Conservation (phyloP, 169 alveolate species). For the Blepharisma undulans region DNA sequence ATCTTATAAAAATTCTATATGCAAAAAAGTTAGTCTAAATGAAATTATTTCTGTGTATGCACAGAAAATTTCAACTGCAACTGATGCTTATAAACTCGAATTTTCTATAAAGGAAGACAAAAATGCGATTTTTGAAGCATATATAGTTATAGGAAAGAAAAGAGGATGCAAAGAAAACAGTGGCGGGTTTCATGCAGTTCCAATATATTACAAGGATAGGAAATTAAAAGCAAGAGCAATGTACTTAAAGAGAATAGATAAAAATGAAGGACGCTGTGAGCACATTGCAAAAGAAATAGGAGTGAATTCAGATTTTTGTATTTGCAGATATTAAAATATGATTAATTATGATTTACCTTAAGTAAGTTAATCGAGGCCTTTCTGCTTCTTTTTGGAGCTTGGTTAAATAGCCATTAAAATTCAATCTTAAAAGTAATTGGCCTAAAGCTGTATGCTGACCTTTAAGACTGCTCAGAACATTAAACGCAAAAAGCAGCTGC, state of each 20-base stretch:
- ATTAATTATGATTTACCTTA: background rate
- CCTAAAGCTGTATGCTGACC: slow-evolving; percentile 51
- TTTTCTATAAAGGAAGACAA: slow-evolving; percentile 21
- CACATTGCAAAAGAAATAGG: background rate
- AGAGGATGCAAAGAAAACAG: background rate
- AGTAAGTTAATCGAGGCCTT: background rate
- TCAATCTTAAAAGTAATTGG: slow-evolving; percentile 48
- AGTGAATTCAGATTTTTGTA: background rate
- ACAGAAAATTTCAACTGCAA: background rate
- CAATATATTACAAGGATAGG: background rate
- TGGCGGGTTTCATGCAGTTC: background rate
- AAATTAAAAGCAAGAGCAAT: background rate
- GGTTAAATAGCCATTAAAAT: slow-evolving; percentile 37
- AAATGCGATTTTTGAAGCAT: slow-evolving; percentile 8
- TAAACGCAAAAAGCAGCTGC: slow-evolving; percentile 28
- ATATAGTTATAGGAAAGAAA: background rate
- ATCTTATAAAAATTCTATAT: background rate
- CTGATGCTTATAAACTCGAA: background rate
- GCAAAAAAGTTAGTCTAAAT: slow-evolving; percentile 13
- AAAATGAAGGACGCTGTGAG: slow-evolving; percentile 9
- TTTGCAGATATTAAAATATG: background rate
- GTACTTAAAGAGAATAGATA: background rate
- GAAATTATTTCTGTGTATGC: background rate
- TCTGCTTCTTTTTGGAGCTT: background rate
- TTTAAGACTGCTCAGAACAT: slow-evolving; percentile 38